A percentile compares a stretch with the other conserved stretches of the same genome.
Evolutionary conservation across 352 stramenopile genomes (phyloP).

Genomic region (Globisporangium heterothallicum): DNA sequence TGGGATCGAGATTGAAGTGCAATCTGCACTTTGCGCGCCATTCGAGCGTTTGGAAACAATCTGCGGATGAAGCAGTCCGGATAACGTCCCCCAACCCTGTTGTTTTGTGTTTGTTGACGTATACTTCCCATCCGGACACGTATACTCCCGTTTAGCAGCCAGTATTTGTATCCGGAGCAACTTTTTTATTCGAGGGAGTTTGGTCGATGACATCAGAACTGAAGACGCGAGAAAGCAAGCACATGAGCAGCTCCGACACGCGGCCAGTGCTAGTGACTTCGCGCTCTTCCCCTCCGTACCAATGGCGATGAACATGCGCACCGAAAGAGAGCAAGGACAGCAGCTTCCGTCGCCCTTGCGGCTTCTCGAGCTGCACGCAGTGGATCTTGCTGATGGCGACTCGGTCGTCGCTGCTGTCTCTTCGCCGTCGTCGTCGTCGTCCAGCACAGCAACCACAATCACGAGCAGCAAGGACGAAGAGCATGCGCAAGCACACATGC

Average conservation of each 20-base stretch:
- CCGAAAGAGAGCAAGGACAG: slow-evolving; percentile 12
- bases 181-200: no score
- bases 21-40: no score
- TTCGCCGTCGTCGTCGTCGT: slow-evolving; percentile 14
- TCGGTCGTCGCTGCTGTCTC: slow-evolving; percentile 17
- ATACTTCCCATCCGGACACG: no score
- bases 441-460: slow-evolving; percentile 19
- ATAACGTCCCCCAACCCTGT: no score
- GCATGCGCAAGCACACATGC: neutral
- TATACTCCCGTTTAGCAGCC: neutral
- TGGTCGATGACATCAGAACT: no score
- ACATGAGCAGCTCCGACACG: neutral
- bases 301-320: slow-evolving; percentile 9
- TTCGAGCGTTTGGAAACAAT: no score
- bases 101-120: no score
- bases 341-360: slow-evolving; percentile 17
- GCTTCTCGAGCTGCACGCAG: slow-evolving; percentile 19
- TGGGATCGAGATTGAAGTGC: no score
- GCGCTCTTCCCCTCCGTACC: neutral
- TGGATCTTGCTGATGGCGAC: slow-evolving; percentile 21
- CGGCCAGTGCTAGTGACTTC: neutral
- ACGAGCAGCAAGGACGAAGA: slow-evolving; percentile 1
- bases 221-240: neutral
- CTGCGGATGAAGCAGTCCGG: no score
- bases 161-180: neutral